A percentile compares a stretch with the other conserved stretches of the same genome.
Evolutionary conservation across 2,329 filamentous ascomycete species (phyloP).

Genomic region (Alternaria sp.): DNA sequence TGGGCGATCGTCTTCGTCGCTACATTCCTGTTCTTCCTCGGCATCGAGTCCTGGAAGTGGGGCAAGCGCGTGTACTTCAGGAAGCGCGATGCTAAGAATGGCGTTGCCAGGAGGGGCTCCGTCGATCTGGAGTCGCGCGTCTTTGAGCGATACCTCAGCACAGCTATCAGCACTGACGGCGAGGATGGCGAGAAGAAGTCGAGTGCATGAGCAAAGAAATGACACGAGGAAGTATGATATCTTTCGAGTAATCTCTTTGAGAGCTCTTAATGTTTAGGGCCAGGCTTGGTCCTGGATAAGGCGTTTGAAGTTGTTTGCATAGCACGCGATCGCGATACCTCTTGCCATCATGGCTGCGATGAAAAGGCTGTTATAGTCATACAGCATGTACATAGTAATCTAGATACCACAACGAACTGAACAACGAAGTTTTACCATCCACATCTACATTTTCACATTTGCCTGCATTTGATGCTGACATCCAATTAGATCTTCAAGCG

Average conservation of each 20-base stretch:
- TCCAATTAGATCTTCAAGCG: not conserved
- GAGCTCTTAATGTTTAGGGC: slow-evolving; percentile 1
- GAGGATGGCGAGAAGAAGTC: slow-evolving; percentile 37
- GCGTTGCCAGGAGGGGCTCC: slow-evolving; percentile 31
- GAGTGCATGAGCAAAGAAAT: not conserved
- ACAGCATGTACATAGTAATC: slow-evolving; percentile 15
- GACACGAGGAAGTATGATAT: not conserved
- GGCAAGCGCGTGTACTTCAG: slow-evolving; percentile 60
- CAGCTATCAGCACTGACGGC: slow-evolving; percentile 38
- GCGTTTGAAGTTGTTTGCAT: slow-evolving; percentile 23
- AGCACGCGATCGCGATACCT: slow-evolving; percentile 33
- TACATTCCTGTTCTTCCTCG: slow-evolving; percentile 67
- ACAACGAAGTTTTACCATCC: not conserved
- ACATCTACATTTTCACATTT: not conserved
- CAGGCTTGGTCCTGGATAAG: slow-evolving; percentile 3
- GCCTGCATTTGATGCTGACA: not conserved
- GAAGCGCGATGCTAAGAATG: slow-evolving; percentile 26
- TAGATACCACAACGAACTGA: slow-evolving; percentile 3
- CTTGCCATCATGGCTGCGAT: slow-evolving; percentile 17
- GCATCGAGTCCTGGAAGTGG: slow-evolving; percentile 72
- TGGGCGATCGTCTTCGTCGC: slow-evolving; percentile 71
- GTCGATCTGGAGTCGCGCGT: slow-evolving; percentile 39
- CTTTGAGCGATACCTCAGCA: slow-evolving; percentile 43
- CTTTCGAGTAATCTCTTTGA: not conserved
- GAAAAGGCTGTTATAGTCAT: slow-evolving; percentile 17